phyloP scores from a whole-genome alignment of 371 early-diverging fungal genomes.

The Parasitella parasitica region DNA sequence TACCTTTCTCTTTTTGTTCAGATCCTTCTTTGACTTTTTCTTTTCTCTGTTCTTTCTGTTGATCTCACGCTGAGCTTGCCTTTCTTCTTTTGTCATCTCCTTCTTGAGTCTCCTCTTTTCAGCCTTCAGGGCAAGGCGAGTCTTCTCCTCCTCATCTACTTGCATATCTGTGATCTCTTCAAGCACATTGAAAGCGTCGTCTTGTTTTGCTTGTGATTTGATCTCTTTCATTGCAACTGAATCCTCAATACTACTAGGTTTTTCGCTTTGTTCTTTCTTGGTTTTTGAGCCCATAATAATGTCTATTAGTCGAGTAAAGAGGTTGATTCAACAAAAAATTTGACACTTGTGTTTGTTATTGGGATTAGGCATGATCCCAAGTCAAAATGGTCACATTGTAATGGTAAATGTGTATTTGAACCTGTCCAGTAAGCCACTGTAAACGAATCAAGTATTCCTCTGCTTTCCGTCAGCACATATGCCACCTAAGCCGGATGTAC shows the following conservation, averaged over 20 bases:
- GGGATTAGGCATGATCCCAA: not conserved
- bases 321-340: slow-evolving; percentile 17
- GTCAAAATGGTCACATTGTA: not conserved
- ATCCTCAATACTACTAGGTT: too few relatives aligned
- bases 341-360: not conserved
- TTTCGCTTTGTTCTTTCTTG: slow-evolving; percentile 5
- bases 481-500: slow-evolving; percentile 39
- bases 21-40: slow-evolving; percentile 42
- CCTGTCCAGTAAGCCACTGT: not conserved
- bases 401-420: not conserved
- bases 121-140: slow-evolving; percentile 12
- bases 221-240: too few relatives aligned
- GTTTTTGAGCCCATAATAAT: slow-evolving; percentile 13
- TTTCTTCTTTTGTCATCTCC: slow-evolving; percentile 33
- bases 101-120: slow-evolving; percentile 23
- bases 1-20: slow-evolving; percentile 48
- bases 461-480: slow-evolving; percentile 5
- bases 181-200: slow-evolving; percentile 27
- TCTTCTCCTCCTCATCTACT: slow-evolving; percentile 13
- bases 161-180: slow-evolving; percentile 15
- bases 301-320: too few relatives aligned
- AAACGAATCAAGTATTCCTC: too few relatives aligned
- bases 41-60: slow-evolving; percentile 44
- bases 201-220: too few relatives aligned
- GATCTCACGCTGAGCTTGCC: slow-evolving; percentile 41